Base-by-base conservation (phyloP, 2,329 filamentous ascomycete species). In the Leptodontidium sp. region DNA sequence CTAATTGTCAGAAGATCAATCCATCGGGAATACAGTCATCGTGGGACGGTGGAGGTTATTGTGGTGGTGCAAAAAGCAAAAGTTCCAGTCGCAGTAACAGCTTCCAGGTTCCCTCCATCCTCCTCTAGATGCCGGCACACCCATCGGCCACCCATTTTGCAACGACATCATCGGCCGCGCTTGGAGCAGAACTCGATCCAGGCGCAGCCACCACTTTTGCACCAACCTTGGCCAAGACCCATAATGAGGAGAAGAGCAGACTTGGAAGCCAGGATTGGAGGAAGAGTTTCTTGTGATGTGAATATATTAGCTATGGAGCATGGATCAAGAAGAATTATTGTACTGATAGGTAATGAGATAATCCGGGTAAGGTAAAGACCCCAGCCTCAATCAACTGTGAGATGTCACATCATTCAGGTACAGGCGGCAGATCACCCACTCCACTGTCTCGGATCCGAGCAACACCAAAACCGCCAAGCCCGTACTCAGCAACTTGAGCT, bases 31-130 rank as follows among this genome's bases (percentile, higher is more conserved):
- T 47, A 35, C 52, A 53, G 47, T 21, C 38, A 45, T 65, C 17
- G 50, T 61, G 9, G 57, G 29, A 65, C 52, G 9, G 29, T 53
- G 57, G 40, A 21, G 17, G 57, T 14, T 17, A 40, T 45, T 26
- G 57, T 59, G 57, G 57, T 63, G 50, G 55, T 35, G 52, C 38
- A 69, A 68, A 67, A 59, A 66, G 63, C 63, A 66, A 67, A 66
- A 45, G 68, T 29, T 9, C 26, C 38, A 29, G 24, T 38, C 58
- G 29, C 29, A 50, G 35, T 15, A n/a, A 50, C 4, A 15, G 52
- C 52, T 21, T 24, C 29, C 1, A 32, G 29, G 29, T 32, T 32
- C 4, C 29, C 29, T 32, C 29, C 29, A 8, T 40, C 38, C 4
- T 50, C 47, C 47, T 50, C 29, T 21, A 29, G 12, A 29, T 17